These are phyloP conservation scores for Ascochyta lentis DNA, from an alignment of 2,329 filamentous ascomycete species.

Conservation along the genomic window DNA sequence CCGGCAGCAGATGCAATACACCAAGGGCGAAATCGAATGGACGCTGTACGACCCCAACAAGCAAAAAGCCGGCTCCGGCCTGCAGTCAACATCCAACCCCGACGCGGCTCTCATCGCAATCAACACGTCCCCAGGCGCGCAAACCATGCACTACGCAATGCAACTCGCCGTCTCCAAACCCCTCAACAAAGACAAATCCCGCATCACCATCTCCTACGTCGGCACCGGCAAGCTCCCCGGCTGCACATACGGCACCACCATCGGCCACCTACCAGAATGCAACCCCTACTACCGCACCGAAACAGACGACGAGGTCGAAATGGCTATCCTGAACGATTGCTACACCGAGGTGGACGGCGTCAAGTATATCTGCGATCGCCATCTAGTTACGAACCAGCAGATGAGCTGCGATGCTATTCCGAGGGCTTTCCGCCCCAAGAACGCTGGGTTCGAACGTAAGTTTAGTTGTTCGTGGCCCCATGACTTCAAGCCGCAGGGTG, in stretches of 20 bases:
- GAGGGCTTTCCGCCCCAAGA: neutral
- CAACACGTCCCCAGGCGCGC: neutral
- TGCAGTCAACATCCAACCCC: neutral
- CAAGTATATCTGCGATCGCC: neutral
- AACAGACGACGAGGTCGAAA: neutral
- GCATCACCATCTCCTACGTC: neutral
- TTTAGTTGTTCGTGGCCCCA: conserved; percentile 12
- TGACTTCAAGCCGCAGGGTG: neutral
- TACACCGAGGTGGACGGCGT: neutral
- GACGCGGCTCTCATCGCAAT: neutral
- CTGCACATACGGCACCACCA: neutral
- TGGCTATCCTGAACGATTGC: neutral
- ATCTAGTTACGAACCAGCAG: neutral
- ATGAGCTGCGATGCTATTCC: neutral
- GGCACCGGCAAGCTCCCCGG: neutral
- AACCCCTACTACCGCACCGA: conserved; percentile 1
- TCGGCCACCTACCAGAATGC: neutral
- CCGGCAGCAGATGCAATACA: conserved; percentile 18
- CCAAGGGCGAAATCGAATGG: conserved; percentile 20
- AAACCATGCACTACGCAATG: neutral
- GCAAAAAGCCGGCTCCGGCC: neutral
- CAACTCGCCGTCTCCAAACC: neutral
- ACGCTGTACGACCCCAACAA: conserved; percentile 24
- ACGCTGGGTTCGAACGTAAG: conserved; percentile 2
- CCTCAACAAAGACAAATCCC: neutral